Base-by-base conservation (phyloP, 1,284 basidiomycete genomes). In the Bjerkandera adusta region DNA sequence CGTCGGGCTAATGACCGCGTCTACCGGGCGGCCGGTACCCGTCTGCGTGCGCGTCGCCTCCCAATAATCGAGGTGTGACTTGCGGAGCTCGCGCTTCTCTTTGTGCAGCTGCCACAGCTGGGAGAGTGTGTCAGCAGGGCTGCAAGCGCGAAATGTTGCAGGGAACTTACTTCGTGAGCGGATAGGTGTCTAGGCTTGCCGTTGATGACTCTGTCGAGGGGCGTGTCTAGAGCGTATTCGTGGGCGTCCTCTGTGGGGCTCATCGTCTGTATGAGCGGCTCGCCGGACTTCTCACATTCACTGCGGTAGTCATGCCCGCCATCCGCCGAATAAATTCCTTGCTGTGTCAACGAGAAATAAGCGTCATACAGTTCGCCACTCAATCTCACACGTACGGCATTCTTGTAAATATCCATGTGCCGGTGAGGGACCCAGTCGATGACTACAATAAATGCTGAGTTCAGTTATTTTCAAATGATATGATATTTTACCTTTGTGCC, bases 361-460 rank as follows among this genome's bases (percentile, higher is more conserved):
- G n/a, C n/a, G n/a, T n/a, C n/a, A 13, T 36, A 6, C 12, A 34
- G 27, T 21, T 35, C 30, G 34, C 8, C 4, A 16, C 2, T 33
- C 45, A 24, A 21, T 26, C 26, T 13, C 34, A 11, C 4, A 54
- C 73, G 43, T 42, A 76, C 77, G 10, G 70, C 71, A 48, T 71
- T 73, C 51, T 68, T 70, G 58, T 76, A 75, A 16, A 81, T 74
- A 54, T 80, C 78, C 7, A 72, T 57, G 56, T 78, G 76, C 27
- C 73, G 68, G 60, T 79, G 72, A 3, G 72, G 68, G 48, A 73
- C 67, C 78, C 78, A 81, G 50, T 79, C 74, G 41, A 81, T 71
- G 16, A 80, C 79, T 77, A 33, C 35, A 15, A 37, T 1, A 63
- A 63, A 12, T 62, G 53, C 16, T 21, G 11, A 29, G 16, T 24